Percentiles rank a stretch among this genome's conserved stretches.
Evolutionary conservation across 805 yeast species (phyloP).

Genomic region (Candida methanosorbosa): DNA sequence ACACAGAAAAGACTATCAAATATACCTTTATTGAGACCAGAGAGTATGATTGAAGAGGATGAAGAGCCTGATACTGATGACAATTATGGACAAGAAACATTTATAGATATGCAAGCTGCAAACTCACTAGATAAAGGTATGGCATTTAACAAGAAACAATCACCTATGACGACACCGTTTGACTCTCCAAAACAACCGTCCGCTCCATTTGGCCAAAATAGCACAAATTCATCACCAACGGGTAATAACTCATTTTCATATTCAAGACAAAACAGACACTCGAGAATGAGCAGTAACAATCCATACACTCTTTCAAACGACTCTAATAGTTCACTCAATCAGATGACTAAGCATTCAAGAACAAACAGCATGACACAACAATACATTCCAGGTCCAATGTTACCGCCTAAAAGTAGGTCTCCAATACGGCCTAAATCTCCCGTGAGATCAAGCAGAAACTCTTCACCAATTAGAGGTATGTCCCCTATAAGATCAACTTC

Average conservation of each 20-base stretch:
- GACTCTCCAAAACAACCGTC: no score
- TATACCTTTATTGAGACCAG: constrained; percentile 8
- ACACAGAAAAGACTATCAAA: constrained; percentile 3
- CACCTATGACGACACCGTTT: no score
- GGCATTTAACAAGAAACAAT: no score
- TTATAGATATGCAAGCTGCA: no score
- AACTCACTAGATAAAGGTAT: no score
- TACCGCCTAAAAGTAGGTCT: constrained; percentile 15
- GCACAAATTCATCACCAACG: no score
- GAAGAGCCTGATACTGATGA: no score
- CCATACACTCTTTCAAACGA: neutral
- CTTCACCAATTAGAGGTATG: constrained; percentile 17
- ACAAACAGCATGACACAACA: constrained; percentile 10
- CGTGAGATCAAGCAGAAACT: constrained; percentile 9
- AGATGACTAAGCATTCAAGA: constrained; percentile 8
- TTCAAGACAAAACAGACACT: neutral
- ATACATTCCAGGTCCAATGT: constrained; percentile 14
- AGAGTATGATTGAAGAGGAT: constrained; percentile 12
- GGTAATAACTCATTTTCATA: neutral
- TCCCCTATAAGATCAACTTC: constrained; percentile 23
- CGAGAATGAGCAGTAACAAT: constrained; percentile 2
- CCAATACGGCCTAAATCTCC: constrained; percentile 21
- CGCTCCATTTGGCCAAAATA: no score
- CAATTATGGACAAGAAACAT: no score
- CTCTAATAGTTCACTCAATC: no score